phyloP scores from a whole-genome alignment of 2,329 filamentous ascomycete species.

The Amesomyces nigricolor region DNA sequence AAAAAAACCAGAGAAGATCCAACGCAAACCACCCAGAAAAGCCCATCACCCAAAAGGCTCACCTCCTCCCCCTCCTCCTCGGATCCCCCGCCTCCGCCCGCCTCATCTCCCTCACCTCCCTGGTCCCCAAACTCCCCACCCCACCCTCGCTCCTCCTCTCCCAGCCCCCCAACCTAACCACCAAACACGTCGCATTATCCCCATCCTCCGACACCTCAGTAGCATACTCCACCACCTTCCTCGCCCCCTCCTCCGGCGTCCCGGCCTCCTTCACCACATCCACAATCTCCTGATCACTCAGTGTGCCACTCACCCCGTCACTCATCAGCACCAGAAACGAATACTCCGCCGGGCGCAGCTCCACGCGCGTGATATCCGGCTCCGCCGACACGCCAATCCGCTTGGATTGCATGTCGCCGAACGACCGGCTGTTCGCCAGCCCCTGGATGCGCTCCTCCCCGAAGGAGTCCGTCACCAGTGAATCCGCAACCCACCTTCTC shows the following conservation, averaged over 20 bases:
- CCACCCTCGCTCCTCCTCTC: constrained; percentile 76
- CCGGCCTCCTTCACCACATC: constrained; percentile 91
- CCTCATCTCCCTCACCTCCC: constrained; percentile 82
- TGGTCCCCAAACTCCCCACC: constrained; percentile 81
- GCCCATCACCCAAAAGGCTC: constrained; percentile 17
- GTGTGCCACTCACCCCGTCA: constrained; percentile 80
- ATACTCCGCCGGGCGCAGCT: constrained; percentile 78
- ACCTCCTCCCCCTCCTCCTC: constrained; percentile 59
- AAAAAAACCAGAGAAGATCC: neutral
- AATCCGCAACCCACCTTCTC: constrained; percentile 65
- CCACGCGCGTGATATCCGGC: constrained; percentile 75
- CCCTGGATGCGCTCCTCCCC: constrained; percentile 94
- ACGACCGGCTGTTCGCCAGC: constrained; percentile 89
- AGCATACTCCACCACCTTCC: constrained; percentile 76
- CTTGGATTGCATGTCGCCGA: constrained; percentile 89
- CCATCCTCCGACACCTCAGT: constrained; percentile 70
- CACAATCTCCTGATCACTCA: constrained; percentile 91
- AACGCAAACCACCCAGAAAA: neutral
- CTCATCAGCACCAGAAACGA: constrained; percentile 83
- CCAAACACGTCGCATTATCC: constrained; percentile 64
- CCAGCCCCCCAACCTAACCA: constrained; percentile 66
- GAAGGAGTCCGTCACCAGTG: constrained; percentile 91
- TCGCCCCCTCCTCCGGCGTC: constrained; percentile 81
- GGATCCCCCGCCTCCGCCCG: constrained; percentile 75
- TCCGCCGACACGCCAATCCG: constrained; percentile 91